Conservation (phyloP, 768 basidiomycete species). For the Mrakia frigida region DNA sequence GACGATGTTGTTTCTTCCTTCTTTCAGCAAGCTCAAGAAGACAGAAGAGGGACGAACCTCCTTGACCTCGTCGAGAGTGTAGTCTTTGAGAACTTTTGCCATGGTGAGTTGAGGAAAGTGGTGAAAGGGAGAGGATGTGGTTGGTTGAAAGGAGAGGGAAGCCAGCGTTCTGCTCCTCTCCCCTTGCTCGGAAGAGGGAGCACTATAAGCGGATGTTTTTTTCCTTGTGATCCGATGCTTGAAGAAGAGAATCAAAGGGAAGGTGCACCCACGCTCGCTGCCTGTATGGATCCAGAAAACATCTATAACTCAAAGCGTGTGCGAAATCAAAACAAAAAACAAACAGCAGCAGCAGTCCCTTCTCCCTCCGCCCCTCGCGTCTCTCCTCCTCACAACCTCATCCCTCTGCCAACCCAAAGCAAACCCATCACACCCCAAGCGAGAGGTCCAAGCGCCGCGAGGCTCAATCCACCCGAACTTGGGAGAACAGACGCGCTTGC, state of each 20-base stretch:
- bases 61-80: slow-evolving; percentile 65
- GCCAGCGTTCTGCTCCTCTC: neutral
- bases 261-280: too few species aligned
- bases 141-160: neutral
- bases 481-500: neutral
- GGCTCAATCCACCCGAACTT: neutral
- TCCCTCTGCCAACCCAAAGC: neutral
- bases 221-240: too few species aligned
- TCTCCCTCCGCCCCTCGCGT: neutral
- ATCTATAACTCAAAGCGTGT: too few species aligned
- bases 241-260: too few species aligned
- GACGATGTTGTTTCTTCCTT: neutral
- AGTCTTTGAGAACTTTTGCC: slow-evolving; percentile 44
- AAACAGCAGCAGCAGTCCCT: neutral
- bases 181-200: too few species aligned
- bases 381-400: neutral
- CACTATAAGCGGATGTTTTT: too few species aligned
- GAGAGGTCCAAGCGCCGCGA: neutral
- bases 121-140: neutral
- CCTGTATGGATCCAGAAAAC: too few species aligned
- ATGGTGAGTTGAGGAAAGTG: slow-evolving; percentile 2
- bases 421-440: slow-evolving; percentile 6
- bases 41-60: slow-evolving; percentile 51
- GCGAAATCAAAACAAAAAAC: neutral
- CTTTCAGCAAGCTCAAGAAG: neutral